Evolutionary conservation across 2,329 filamentous ascomycete genomes (phyloP).

Genomic region (Pseudocercospora pini-densiflorae): DNA sequence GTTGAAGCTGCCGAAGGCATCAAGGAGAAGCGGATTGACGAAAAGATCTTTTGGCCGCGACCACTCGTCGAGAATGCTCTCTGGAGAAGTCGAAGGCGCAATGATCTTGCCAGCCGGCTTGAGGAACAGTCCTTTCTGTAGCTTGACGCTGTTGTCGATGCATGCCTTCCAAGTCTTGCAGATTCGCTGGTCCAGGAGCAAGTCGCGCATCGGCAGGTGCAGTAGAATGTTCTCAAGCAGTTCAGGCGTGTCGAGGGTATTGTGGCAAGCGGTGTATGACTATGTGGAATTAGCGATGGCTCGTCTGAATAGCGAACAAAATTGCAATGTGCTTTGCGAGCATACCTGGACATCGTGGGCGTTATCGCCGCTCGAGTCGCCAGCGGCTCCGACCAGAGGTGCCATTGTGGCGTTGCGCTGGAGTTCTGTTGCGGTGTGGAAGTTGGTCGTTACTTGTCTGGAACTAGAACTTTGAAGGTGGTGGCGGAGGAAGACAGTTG

Average conservation of each 20-base stretch:
- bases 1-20: background rate
- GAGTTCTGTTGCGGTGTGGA: background rate
- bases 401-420: background rate
- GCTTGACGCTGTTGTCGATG: background rate
- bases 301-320: background rate
- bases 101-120: background rate
- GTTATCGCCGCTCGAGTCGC: background rate
- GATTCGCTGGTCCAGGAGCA: background rate
- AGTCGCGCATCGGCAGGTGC: background rate
- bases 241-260: background rate
- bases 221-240: constrained; percentile 2
- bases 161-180: background rate
- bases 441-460: background rate
- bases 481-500: background rate
- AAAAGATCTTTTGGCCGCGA: background rate
- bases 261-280: background rate
- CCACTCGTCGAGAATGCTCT: background rate
- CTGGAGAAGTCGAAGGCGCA: background rate
- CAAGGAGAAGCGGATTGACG: background rate
- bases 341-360: background rate
- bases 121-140: background rate
- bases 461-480: background rate
- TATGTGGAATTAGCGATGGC: background rate
- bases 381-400: background rate
- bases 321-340: background rate